Percentiles rank a stretch among this genome's conserved stretches.
phyloP scores from a whole-genome alignment of 345 rosid genomes.

The Euphorbia lathyris region DNA sequence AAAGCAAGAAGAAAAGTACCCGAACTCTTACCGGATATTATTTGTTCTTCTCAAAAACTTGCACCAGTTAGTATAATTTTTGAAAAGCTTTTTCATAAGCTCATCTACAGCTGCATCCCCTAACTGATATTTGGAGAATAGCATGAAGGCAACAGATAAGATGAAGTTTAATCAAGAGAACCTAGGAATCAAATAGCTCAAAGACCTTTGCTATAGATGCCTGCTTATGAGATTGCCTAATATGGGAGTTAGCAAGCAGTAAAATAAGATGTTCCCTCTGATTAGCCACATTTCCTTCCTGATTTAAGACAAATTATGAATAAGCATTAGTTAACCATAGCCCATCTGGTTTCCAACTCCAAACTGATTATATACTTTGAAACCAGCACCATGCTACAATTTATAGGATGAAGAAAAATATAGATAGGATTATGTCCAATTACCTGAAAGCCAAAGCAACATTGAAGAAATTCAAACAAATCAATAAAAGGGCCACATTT shows the following conservation, averaged over 20 bases:
- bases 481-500: slow-evolving; percentile 49
- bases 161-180: slow-evolving; percentile 1
- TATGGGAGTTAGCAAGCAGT: slow-evolving; percentile 68
- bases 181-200: slow-evolving; percentile 15
- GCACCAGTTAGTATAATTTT: slow-evolving; percentile 91
- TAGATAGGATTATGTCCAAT: slow-evolving; percentile 8
- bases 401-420: not conserved
- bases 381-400: slow-evolving; percentile 1
- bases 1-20: slow-evolving; percentile 9
- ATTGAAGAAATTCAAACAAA: slow-evolving; percentile 73
- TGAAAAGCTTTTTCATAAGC: slow-evolving; percentile 76
- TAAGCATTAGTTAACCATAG: not conserved
- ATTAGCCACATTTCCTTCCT: slow-evolving; percentile 86
- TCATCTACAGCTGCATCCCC: slow-evolving; percentile 75
- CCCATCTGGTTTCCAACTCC: not conserved
- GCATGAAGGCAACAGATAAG: slow-evolving; percentile 20
- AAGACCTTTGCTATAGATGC: slow-evolving; percentile 50
- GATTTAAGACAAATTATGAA: slow-evolving; percentile 19
- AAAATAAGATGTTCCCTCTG: slow-evolving; percentile 94
- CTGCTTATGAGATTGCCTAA: slow-evolving; percentile 58
- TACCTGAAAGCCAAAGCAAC: slow-evolving; percentile 91
- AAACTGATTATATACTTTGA: not conserved
- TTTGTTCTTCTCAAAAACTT: slow-evolving; percentile 72
- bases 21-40: slow-evolving; percentile 59
- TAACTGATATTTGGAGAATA: slow-evolving; percentile 39